These are phyloP conservation scores for Suillus subaureus DNA, from an alignment of 768 basidiomycete species.

Conservation along the genomic window DNA sequence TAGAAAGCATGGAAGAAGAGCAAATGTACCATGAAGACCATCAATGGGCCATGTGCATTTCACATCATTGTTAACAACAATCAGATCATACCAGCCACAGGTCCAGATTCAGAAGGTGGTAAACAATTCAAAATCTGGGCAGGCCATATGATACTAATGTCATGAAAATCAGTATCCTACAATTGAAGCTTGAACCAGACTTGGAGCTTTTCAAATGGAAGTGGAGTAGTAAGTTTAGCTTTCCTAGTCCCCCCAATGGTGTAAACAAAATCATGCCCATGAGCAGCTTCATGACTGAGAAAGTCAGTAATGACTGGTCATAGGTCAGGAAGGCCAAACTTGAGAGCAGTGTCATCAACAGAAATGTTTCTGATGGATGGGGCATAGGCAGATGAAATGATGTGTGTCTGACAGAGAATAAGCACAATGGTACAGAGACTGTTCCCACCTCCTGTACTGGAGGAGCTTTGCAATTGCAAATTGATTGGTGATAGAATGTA, in stretches of 20 bases:
- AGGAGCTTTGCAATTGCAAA: background rate
- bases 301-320: constrained; percentile 12
- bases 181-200: constrained; percentile 22
- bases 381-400: constrained; percentile 29
- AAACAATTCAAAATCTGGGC: background rate
- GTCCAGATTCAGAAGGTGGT: constrained; percentile 5
- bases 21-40: constrained; percentile 3
- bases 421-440: constrained; percentile 16
- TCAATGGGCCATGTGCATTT: background rate
- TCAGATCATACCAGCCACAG: too few relatives aligned
- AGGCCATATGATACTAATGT: background rate
- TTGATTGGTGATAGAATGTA: background rate
- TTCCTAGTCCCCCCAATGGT: background rate
- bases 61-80: background rate
- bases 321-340: constrained; percentile 14
- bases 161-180: background rate
- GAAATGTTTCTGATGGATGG: constrained; percentile 21
- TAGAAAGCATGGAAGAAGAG: background rate
- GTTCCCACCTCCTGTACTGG: background rate
- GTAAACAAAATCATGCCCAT: background rate
- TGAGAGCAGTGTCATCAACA: constrained; percentile 23
- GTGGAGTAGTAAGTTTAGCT: background rate
- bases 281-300: background rate
- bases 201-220: constrained; percentile 20
- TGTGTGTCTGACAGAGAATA: constrained; percentile 15